phyloP scores from a whole-genome alignment of 169 alveolate species.

The Plasmodium falciparum region DNA sequence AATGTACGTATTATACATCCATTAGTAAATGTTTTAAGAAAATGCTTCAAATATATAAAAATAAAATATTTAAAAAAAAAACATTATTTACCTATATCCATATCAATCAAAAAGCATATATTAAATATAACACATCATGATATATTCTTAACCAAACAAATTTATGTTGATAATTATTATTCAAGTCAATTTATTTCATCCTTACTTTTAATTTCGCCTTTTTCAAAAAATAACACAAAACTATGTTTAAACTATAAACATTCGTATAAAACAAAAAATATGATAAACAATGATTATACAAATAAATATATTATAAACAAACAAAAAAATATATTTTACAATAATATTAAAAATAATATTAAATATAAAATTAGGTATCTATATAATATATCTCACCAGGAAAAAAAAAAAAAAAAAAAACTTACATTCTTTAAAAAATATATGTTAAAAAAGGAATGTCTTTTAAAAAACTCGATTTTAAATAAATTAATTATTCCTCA shows the following conservation, averaged over 20 bases:
- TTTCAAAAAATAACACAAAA: slow-evolving; percentile 23
- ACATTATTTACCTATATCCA: slow-evolving; percentile 24
- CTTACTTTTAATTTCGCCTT: slow-evolving; percentile 13
- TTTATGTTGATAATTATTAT: slow-evolving; percentile 4
- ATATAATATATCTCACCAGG: background rate
- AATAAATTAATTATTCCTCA: too few relatives aligned
- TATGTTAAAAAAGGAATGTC: background rate
- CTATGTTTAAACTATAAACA: slow-evolving; percentile 1
- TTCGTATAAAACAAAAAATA: background rate
- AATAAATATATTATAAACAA: background rate
- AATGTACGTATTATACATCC: slow-evolving; percentile 27
- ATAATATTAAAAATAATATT: background rate
- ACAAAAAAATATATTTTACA: background rate
- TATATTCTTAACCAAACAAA: slow-evolving; percentile 1
- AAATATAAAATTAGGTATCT: background rate
- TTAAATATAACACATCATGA: background rate
- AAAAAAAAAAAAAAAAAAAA: background rate
- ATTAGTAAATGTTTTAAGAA: slow-evolving; percentile 10
- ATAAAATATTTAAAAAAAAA: slow-evolving; percentile 31
- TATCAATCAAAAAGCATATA: slow-evolving; percentile 10
- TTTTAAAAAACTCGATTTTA: background rate
- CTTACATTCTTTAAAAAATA: background rate
- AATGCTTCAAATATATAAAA: slow-evolving; percentile 22
- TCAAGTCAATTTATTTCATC: slow-evolving; percentile 61
- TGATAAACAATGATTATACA: background rate